Percentiles rank a stretch among this genome's conserved stretches.
Conservation (phyloP, 768 basidiomycete genomes). For the Lyophyllum shimeji region DNA sequence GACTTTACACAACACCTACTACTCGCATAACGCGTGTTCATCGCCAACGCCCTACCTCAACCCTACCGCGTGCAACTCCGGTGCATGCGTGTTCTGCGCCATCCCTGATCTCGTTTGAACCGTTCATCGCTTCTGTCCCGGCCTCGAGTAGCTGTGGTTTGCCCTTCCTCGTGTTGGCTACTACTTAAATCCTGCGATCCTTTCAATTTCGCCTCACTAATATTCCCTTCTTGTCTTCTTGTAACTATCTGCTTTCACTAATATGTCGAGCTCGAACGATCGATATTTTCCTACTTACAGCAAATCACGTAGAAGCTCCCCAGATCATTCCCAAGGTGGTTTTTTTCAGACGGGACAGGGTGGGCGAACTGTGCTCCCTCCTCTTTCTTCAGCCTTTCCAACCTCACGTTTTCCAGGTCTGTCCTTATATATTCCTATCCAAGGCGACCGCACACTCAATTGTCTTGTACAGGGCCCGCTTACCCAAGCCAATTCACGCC, state of each 20-base stretch:
- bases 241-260: constrained; percentile 59
- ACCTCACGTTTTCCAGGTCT: constrained; percentile 90
- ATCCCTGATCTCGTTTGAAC: constrained; percentile 41
- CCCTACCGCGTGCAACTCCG: constrained; percentile 44
- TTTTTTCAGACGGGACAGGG: constrained; percentile 82
- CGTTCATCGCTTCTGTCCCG: constrained; percentile 34
- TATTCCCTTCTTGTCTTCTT: constrained; percentile 54
- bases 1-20: constrained; percentile 16
- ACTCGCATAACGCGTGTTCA: constrained; percentile 31
- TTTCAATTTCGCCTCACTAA: constrained; percentile 50
- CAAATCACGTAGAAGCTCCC: constrained; percentile 69
- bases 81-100: constrained; percentile 50
- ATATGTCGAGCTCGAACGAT: constrained; percentile 75
- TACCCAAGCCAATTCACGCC: constrained; percentile 60
- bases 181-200: constrained; percentile 48
- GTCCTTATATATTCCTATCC: constrained; percentile 58
- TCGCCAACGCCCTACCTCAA: constrained; percentile 32
- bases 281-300: constrained; percentile 61
- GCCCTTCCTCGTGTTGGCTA: constrained; percentile 28
- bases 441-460: constrained; percentile 52
- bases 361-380: constrained; percentile 88
- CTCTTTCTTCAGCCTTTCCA: constrained; percentile 83
- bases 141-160: constrained; percentile 21
- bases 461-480: constrained; percentile 56
- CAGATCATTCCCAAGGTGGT: constrained; percentile 61